Evolutionary conservation across 345 rosid genomes (phyloP), one percentile per base, ranked within the genome.

Genomic region (Combretum micranthum): DNA sequence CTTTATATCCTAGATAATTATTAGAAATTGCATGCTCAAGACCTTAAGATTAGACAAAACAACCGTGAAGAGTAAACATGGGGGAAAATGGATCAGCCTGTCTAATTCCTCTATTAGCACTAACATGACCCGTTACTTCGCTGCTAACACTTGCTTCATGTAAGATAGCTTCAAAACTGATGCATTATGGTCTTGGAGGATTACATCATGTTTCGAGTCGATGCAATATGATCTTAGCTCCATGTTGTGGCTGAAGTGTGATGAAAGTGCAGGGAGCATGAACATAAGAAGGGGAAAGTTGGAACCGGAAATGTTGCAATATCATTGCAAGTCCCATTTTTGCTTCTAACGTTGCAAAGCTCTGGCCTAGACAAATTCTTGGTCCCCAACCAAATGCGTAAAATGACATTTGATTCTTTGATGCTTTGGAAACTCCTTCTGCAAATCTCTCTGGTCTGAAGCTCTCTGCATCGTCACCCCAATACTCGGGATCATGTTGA

Each of bases 231-330:
- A 25, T 25, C 26, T 25, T 25, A 25, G 80, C 81, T 7, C 86
- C 82, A 42, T 77, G 73, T 46, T 64, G 82, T 48, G 88, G 88
- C 51, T 80, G 77, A 55, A 83, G 86, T 14, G 64, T 74, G 62
- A 75, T 59, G 21, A 69, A 63, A 15, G 79, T 70, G 14, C 48
- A 10, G 0, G 92, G 84, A 56, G 88, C 72, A 44, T 80, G 93
- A 8, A 64, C 50, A 72, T 78, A 80, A 9, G 86, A 67, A 22
- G 83, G 77, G 12, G 83, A 76, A 19, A 80, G 76, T 69, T 71
- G 50, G 39, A 82, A 75, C 9, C 61, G 43, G 60, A 72, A 82
- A 26, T 68, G 52, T 47, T 69, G 83, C 60, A 85, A 61, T 42
- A 76, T 75, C 80, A 78, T 69, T 42, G 79, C 81, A 59, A 80